Evolutionary conservation across 768 basidiomycete species (phyloP).

Genomic region (Leccinum truebloodii): DNA sequence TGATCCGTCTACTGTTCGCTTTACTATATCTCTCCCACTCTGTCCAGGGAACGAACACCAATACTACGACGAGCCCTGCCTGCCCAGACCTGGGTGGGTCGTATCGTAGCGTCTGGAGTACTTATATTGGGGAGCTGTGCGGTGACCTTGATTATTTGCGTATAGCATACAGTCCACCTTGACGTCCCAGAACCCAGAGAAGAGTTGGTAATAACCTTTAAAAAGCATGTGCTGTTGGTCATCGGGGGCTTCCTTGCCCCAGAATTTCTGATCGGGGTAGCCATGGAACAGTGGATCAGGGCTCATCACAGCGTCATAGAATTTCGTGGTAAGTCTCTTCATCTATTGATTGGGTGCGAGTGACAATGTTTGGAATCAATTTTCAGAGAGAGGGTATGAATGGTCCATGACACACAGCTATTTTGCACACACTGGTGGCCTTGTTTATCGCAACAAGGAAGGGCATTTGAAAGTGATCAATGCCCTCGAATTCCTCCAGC

Average conservation of each 20-base stretch:
- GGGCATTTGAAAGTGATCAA: background rate
- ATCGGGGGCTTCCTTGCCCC: background rate
- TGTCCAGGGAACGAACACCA: background rate
- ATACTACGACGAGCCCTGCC: background rate
- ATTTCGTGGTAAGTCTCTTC: background rate
- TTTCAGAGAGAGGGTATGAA: background rate
- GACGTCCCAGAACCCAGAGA: background rate
- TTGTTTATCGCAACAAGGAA: background rate
- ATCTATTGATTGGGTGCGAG: background rate
- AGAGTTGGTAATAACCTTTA: background rate
- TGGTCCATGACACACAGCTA: background rate
- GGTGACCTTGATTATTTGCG: background rate
- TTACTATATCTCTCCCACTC: background rate
- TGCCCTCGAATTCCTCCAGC: background rate
- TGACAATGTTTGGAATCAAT: background rate
- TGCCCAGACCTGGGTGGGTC: background rate
- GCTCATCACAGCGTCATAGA: background rate
- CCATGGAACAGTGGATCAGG: background rate
- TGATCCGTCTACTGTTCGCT: background rate
- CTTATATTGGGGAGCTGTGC: background rate
- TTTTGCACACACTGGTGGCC: background rate
- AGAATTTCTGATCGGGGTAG: background rate
- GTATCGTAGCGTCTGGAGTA: background rate
- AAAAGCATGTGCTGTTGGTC: background rate
- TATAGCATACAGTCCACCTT: background rate